phyloP scores from a whole-genome alignment of 2,329 filamentous ascomycete species.

The Acrocalymma vagum region DNA sequence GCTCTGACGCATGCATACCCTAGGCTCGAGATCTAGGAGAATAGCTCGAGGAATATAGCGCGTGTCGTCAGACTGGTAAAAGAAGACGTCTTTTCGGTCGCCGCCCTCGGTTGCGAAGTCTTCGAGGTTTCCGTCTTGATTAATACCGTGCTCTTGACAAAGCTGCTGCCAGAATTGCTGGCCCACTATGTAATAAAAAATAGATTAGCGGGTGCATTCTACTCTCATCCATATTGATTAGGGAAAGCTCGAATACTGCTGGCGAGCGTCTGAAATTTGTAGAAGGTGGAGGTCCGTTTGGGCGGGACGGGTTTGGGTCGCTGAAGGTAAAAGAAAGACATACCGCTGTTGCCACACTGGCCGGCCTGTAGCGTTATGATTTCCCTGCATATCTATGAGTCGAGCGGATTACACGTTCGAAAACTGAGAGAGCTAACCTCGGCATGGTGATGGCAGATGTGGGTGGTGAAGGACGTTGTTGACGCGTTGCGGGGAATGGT shows the following conservation, averaged over 20 bases:
- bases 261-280: slow-evolving; percentile 27
- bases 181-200: slow-evolving; percentile 76
- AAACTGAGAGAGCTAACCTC: slow-evolving; percentile 37
- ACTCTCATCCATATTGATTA: too few species aligned
- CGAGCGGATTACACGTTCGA: background rate
- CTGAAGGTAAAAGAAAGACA: slow-evolving; percentile 53
- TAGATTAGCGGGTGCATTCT: too few species aligned
- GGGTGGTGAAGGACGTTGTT: slow-evolving; percentile 27
- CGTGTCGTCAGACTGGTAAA: slow-evolving; percentile 98
- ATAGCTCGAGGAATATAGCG: slow-evolving; percentile 97
- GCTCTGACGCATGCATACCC: slow-evolving; percentile 59
- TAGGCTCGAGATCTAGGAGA: slow-evolving; percentile 90
- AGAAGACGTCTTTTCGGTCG: slow-evolving; percentile 98
- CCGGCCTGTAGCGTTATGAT: slow-evolving; percentile 99
- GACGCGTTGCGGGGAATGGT: slow-evolving; percentile 43
- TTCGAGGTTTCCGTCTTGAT: slow-evolving; percentile 94
- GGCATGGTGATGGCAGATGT: slow-evolving; percentile 43
- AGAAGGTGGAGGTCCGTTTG: too few species aligned
- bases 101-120: slow-evolving; percentile 98
- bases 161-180: slow-evolving; percentile 99
- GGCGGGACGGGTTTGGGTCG: slow-evolving; percentile 1
- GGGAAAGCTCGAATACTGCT: too few species aligned
- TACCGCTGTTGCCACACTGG: slow-evolving; percentile 99
- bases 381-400: slow-evolving; percentile 69
- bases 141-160: slow-evolving; percentile 97